Base-by-base conservation (phyloP, 2,329 filamentous ascomycete species). In the Truncatella angustata region DNA sequence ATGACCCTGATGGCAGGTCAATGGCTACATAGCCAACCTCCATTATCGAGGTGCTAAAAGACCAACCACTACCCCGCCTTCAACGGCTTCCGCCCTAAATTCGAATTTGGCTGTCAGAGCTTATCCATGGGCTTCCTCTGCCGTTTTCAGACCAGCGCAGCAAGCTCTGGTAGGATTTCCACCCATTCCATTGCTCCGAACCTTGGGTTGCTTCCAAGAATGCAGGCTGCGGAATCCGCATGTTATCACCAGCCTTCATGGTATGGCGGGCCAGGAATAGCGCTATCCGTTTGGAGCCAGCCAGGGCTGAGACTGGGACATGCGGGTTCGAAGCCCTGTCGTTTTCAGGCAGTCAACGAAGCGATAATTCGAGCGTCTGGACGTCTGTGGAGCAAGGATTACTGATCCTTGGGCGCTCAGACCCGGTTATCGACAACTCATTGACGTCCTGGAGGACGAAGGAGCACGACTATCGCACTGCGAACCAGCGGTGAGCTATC, bases 401-500 rank as follows among this genome's bases (percentile, higher is more conserved):
- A 32, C 14, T 32, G 28, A 7, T 9, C 28, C 28, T 14, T 32
- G 7, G 28, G 28, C 28, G 28, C 28, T 32, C 28, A 32, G 28
- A 32, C 28, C 28, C 28, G 28, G 28, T 14, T 32, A 14, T 32
- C 28, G 28, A 32, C 28, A 7, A 32, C 14, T 7, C 28, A 32
- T 9, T 32, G 28, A 32, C 28, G 28, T 32, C 28, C 14, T 32
- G 28, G 28, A n/a, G 24, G 28, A n/a, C 40, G 28, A 28, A 24
- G 10, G 14, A n/a, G 11, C 14, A 26, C 12, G 21, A 12, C 20
- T 24, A n/a, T 20, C 16, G 24, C 16, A 28, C 16, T 14, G 23
- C 18, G n/a, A 37, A 49, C 18, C 45, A 39, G 45, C 45, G 45
- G 45, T 49, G 45, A 49, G 45, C 30, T 36, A 34, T 49, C 45